Evolutionary conservation across 1,284 basidiomycete species (phyloP).

Genomic region (Porodaedalea pini): DNA sequence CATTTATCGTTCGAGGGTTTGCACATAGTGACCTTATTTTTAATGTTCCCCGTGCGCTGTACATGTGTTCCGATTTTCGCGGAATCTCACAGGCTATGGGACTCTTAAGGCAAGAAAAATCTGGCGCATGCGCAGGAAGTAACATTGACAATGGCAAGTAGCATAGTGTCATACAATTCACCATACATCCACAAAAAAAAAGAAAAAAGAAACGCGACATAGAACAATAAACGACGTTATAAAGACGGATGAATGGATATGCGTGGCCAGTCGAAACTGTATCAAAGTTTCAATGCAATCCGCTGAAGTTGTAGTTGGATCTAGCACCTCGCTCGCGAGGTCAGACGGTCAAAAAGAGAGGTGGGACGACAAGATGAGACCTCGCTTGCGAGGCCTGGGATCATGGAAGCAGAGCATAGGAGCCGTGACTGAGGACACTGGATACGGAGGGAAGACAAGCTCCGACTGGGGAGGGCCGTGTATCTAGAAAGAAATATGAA

Average conservation of each 20-base stretch:
- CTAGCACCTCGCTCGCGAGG: conserved; percentile 17
- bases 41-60: too few relatives aligned
- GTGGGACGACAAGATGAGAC: background rate
- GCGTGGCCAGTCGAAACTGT: background rate
- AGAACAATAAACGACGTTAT: background rate
- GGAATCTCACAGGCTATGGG: too few relatives aligned
- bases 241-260: background rate
- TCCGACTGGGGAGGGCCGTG: too few relatives aligned
- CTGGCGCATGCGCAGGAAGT: background rate
- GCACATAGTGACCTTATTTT: too few relatives aligned
- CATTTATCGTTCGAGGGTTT: too few relatives aligned
- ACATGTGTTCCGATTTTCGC: too few relatives aligned
- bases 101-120: too few relatives aligned
- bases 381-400: conserved; percentile 15
- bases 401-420: background rate
- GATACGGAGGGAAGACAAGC: too few relatives aligned
- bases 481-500: background rate
- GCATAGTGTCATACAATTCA: too few relatives aligned
- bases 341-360: background rate
- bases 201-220: background rate
- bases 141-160: too few relatives aligned
- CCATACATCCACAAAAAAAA: background rate
- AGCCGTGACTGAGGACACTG: too few relatives aligned
- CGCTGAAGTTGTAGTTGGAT: background rate
- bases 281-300: background rate